phyloP scores from a whole-genome alignment of 768 basidiomycete genomes.

The Dacryopinax primogenitus region DNA sequence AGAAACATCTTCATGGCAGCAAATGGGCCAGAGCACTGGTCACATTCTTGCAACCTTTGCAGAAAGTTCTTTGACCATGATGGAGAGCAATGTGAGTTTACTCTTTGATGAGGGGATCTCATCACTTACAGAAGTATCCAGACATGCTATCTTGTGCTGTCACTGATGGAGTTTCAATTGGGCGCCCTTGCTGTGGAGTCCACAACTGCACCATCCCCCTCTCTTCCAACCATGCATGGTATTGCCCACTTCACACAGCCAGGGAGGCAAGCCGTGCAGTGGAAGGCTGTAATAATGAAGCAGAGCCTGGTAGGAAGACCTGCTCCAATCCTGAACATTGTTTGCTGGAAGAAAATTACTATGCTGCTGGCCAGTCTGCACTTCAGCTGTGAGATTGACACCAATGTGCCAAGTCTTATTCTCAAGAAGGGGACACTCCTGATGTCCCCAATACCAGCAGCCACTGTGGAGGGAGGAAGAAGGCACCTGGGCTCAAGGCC shows the following conservation, averaged over 20 bases:
- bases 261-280: slow-evolving; percentile 18
- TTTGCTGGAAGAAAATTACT: slow-evolving; percentile 8
- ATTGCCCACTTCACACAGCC: slow-evolving; percentile 15
- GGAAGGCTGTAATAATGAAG: background rate
- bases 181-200: slow-evolving; percentile 26
- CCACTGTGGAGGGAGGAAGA: too few relatives aligned
- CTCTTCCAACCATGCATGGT: slow-evolving; percentile 12
- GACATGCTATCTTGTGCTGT: slow-evolving; percentile 16
- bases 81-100: slow-evolving; percentile 9
- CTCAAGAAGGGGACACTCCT: background rate
- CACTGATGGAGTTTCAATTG: slow-evolving; percentile 28
- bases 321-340: slow-evolving; percentile 22
- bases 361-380: slow-evolving; percentile 17
- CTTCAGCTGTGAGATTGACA: slow-evolving; percentile 23
- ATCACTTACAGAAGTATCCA: background rate
- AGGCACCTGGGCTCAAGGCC: background rate
- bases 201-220: slow-evolving; percentile 24
- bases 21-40: slow-evolving; percentile 25
- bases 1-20: slow-evolving; percentile 22
- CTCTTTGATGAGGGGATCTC: background rate
- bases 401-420: background rate
- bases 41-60: slow-evolving; percentile 25
- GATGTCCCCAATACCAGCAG: background rate
- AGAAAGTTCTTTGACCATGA: slow-evolving; percentile 16
- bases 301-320: slow-evolving; percentile 11